Conservation (phyloP, 345 rosid species). For the Syzygium aqueum region DNA sequence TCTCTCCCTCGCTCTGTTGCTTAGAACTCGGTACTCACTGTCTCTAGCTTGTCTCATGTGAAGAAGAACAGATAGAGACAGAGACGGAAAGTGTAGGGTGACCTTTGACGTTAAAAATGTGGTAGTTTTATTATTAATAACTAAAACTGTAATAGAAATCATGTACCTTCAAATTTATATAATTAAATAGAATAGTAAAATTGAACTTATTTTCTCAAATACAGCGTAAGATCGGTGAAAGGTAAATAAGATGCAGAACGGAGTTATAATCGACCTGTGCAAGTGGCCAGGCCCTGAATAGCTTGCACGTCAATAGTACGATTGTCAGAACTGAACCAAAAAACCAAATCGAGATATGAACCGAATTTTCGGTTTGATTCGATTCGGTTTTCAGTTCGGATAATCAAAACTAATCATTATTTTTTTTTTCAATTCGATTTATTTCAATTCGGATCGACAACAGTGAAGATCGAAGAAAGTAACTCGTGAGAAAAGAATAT, state of each 20-base stretch:
- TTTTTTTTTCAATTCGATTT: too few relatives aligned
- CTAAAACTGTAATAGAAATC: background rate
- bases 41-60: background rate
- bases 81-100: background rate
- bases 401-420: too few relatives aligned
- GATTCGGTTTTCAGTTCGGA: too few relatives aligned
- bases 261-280: too few relatives aligned
- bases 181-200: background rate
- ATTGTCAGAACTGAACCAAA: too few relatives aligned
- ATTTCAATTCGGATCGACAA: too few relatives aligned
- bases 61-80: background rate
- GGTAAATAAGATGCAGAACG: background rate
- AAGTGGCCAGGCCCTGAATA: too few relatives aligned
- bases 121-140: background rate
- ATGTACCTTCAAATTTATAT: background rate
- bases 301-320: rapidly evolving
- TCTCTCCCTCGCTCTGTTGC: background rate
- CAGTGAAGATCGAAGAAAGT: too few relatives aligned
- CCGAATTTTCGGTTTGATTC: too few relatives aligned
- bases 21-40: background rate
- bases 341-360: too few relatives aligned
- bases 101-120: background rate
- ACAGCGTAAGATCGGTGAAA: too few relatives aligned
- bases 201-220: background rate
- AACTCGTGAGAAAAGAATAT: too few relatives aligned